A percentile compares a stretch with the other conserved stretches of the same genome.
Conservation (phyloP, 768 basidiomycete genomes). For the Xerocomellus chrysenteron region DNA sequence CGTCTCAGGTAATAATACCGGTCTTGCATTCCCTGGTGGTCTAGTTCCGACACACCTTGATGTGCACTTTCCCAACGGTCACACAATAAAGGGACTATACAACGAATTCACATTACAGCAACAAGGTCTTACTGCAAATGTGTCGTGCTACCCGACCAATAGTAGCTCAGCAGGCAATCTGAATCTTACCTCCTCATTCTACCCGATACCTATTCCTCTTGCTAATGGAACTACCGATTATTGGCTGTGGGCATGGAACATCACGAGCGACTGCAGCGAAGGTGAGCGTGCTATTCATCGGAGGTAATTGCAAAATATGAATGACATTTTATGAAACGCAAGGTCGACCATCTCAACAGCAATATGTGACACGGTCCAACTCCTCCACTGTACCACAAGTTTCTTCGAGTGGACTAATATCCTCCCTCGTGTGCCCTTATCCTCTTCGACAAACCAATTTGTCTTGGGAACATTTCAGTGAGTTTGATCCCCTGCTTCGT, state of each 20-base stretch:
- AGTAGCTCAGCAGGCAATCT: not conserved
- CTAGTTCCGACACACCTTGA: conserved; percentile 1
- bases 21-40: conserved; percentile 1
- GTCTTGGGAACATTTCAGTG: conserved; percentile 1
- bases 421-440: conserved; percentile 1
- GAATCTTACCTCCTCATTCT: not conserved
- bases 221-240: conserved; percentile 2
- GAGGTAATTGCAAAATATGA: not conserved
- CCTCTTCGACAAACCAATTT: conserved; percentile 1
- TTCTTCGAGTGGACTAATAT: not conserved
- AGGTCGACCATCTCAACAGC: conserved; percentile 3
- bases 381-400: not conserved
- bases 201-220: not conserved
- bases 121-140: conserved; percentile 20
- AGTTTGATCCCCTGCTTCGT: not conserved
- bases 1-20: not conserved
- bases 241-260: conserved; percentile 10
- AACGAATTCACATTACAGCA: conserved; percentile 1
- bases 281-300: not conserved
- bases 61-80: not conserved
- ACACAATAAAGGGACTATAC: not conserved
- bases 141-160: not conserved
- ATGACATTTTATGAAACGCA: not conserved
- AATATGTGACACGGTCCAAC: conserved; percentile 1
- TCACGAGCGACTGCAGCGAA: not conserved